Evolutionary conservation across 345 rosid species (phyloP), one percentile per base, ranked within the genome.

Genomic region (Salix dunnii): DNA sequence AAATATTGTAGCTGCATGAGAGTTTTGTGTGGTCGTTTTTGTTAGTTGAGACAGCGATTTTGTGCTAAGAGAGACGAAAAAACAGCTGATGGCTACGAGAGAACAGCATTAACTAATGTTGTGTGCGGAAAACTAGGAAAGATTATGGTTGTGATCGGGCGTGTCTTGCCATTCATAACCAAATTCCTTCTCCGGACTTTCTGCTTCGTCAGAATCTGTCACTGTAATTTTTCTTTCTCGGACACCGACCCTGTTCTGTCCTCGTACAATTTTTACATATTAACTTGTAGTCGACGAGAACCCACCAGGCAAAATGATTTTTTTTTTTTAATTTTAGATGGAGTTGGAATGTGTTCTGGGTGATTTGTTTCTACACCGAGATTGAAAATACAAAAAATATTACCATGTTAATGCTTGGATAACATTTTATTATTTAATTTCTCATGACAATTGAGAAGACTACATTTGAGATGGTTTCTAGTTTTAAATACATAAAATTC

Each of bases 81-180:
- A 31, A 28, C n/a, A 49, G 35, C 8, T 11, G 71, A 23, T 21
- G 62, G 63, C 9, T n/a, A 27, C 27, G n/a, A 36, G 67, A 36
- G 43, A 61, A 7, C 61, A 17, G 9, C 36, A 30, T 1, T 31
- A 38, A 38, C 10, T 9, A 38, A 38, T 20, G 66, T 72, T 51
- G 68, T 51, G 72, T 23, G 76, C 65, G 74, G 64, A 35, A 72
- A 64, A 51, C 68, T 36, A 71, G 67, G 72, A 64, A 66, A 33
- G 49, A 11, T 62, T 4, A 35, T 28, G 73, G 73, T 68, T 51
- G 64, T 51, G 20, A 66, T 49, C 23, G 1, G 64, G 5, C 67
- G 51, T 9, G 21, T 36, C 12, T 30, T 20, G 35, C 31, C 74
- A 72, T 55, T 31, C 55, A 73, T 73, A 36, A 36, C 17, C 55